phyloP scores from a whole-genome alignment of 2,329 filamentous ascomycete species.

The Pseudogymnoascus sp. region DNA sequence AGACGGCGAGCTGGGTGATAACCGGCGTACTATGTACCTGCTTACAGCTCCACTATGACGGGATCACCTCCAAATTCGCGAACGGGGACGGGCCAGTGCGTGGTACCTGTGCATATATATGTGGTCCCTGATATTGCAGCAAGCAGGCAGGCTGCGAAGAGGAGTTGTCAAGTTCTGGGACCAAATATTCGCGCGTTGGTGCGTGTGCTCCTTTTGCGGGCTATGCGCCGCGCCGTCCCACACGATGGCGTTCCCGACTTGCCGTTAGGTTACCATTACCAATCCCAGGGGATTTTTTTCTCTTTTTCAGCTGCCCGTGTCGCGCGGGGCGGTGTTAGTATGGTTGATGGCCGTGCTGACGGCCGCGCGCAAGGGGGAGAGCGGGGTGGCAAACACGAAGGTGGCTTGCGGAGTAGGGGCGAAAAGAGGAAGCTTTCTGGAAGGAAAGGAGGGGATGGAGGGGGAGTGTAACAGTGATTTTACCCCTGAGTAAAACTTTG shows the following conservation, averaged over 20 bases:
- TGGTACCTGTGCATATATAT: conserved; percentile 1
- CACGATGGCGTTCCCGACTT: conserved; percentile 5
- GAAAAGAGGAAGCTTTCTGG: neutral
- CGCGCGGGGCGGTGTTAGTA: neutral
- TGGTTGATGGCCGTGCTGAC: neutral
- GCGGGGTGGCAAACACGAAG: neutral
- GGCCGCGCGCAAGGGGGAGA: neutral
- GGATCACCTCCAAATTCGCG: neutral
- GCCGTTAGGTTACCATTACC: conserved; percentile 5
- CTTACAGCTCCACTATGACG: conserved; percentile 1
- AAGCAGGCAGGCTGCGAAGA: neutral
- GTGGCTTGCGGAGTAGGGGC: neutral
- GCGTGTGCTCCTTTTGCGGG: neutral
- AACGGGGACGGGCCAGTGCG: neutral
- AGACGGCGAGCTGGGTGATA: neutral
- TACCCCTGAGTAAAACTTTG: neutral
- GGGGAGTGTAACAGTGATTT: neutral
- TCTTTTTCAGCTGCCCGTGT: neutral
- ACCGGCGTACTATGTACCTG: neutral
- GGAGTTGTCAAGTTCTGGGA: neutral
- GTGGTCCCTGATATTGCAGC: neutral
- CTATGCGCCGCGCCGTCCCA: neutral
- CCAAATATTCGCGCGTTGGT: conserved; percentile 4
- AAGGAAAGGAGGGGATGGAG: neutral
- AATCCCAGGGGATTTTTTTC: neutral